phyloP scores from a whole-genome alignment of 2,329 filamentous ascomycete species.

The Apiospora saccharicola region DNA sequence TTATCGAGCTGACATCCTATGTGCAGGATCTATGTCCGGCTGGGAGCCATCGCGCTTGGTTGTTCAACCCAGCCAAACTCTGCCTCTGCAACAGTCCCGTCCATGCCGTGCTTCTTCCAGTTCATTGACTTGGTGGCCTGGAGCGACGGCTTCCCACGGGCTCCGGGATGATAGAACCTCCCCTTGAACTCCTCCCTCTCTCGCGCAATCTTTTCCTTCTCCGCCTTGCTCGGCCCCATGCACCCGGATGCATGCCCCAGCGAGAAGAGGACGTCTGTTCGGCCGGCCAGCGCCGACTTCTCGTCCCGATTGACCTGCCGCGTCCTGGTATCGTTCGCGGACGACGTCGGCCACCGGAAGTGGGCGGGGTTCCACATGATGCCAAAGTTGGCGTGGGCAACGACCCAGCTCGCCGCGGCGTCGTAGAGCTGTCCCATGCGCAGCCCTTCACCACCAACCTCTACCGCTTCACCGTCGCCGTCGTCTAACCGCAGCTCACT shows the following conservation, averaged over 20 bases:
- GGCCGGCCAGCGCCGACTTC: not conserved
- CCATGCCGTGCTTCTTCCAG: not conserved
- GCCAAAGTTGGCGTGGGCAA: not conserved
- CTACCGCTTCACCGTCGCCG: not conserved
- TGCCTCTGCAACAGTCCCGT: not conserved
- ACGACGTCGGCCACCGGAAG: not conserved
- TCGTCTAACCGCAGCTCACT: not conserved
- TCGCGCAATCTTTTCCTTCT: not conserved
- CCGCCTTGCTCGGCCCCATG: not conserved
- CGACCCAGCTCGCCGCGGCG: not conserved
- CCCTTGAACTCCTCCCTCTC: not conserved
- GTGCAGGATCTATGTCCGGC: too few relatives aligned
- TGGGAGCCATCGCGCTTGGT: too few relatives aligned
- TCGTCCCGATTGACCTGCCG: not conserved
- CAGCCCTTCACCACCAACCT: not conserved
- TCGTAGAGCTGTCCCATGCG: constrained; percentile 23
- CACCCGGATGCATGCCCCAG: not conserved
- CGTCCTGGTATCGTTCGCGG: not conserved
- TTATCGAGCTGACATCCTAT: too few relatives aligned
- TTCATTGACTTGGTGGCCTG: not conserved
- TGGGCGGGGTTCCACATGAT: not conserved
- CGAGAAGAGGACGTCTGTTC: not conserved
- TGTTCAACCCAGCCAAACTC: not conserved
- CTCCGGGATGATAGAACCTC: not conserved
- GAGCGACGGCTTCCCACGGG: not conserved